Evolutionary conservation across 345 rosid genomes (phyloP), one percentile per base, ranked within the genome.

Genomic region (Eucalyptus erythrocorys): DNA sequence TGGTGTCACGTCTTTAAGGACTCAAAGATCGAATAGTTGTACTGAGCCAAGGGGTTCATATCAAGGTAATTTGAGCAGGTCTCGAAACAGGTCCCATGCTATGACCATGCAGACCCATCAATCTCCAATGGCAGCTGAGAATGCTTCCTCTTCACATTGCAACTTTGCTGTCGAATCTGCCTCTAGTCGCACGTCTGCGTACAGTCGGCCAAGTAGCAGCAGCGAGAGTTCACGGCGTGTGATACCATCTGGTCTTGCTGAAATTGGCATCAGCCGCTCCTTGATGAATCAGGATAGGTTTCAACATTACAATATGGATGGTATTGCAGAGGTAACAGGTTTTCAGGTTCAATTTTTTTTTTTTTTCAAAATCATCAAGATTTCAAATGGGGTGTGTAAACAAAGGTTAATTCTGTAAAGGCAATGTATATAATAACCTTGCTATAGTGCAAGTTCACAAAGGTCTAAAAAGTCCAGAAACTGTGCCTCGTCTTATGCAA

Each of bases 271-370:
- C 48, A 82, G 89, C 49, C 94, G 86, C 88, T 91, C 96, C 81
- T 88, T 91, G 87, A 61, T 89, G 24, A 96, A 93, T 88, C 91
- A 88, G 51, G 97, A 95, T 79, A 93, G 93, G 90, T 94, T 95
- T 88, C 92, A 88, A 53, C 93, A 89, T 87, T 96, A 93, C 92
- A 94, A 90, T 90, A 92, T 95, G 94, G 97, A 95, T 90, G 99
- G 97, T 79, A 94, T 97, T 92, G 96, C 98, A 19, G 99, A 96
- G 99, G 99, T 97, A 93, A 50, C 45, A 89, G 43, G 81, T 84
- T 79, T 7, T 47, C 42, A 21, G 47, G 47, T 76, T 76, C 30
- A 21, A 3, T 4, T 68, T 40, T 37, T 76, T 22, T 71, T 71
- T 59, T 2, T 10, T 14, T 6, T 7, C 5, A 6, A 76, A 42